phyloP scores from a whole-genome alignment of 1,139 yeast genomes.

The Debaryomyces udenii region DNA sequence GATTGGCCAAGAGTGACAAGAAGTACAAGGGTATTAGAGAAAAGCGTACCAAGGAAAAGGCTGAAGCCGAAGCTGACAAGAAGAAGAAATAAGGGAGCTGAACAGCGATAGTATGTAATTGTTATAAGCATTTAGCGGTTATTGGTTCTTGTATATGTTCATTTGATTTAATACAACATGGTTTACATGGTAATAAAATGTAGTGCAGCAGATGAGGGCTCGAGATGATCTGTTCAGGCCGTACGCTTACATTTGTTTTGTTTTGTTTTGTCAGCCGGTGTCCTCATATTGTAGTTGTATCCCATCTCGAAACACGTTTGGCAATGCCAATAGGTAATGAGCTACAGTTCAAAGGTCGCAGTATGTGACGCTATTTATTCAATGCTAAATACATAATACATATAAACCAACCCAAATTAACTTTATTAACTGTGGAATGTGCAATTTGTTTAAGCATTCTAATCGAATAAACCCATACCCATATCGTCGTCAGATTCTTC shows the following conservation, averaged over 20 bases:
- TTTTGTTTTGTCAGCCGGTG: no score
- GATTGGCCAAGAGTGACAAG: constrained; percentile 93
- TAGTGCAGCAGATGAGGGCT: constrained; percentile 1
- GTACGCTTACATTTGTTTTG: no score
- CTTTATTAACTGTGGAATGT: not conserved
- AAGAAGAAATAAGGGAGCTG: constrained; percentile 67
- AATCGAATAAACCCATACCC: constrained; percentile 64
- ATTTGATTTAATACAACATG: constrained; percentile 9
- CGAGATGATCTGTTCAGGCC: not conserved
- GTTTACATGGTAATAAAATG: constrained; percentile 3
- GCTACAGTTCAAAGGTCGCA: constrained; percentile 2
- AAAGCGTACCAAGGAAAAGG: constrained; percentile 95
- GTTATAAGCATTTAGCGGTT: constrained; percentile 8
- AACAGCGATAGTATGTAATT: constrained; percentile 8
- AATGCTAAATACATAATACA: constrained; percentile 1
- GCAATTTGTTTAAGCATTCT: constrained; percentile 19
- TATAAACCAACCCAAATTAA: constrained; percentile 3
- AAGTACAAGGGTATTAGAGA: constrained; percentile 94
- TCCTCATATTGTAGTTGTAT: not conserved
- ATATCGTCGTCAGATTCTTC: constrained; percentile 84
- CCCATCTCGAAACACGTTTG: no score
- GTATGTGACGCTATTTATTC: not conserved
- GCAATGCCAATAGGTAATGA: no score
- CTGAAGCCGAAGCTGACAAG: constrained; percentile 99
- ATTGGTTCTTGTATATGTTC: constrained; percentile 7